A percentile compares a stretch with the other conserved stretches of the same genome.
Evolutionary conservation across 352 stramenopile species (phyloP).

Genomic region (Globisporangium echinulatum): DNA sequence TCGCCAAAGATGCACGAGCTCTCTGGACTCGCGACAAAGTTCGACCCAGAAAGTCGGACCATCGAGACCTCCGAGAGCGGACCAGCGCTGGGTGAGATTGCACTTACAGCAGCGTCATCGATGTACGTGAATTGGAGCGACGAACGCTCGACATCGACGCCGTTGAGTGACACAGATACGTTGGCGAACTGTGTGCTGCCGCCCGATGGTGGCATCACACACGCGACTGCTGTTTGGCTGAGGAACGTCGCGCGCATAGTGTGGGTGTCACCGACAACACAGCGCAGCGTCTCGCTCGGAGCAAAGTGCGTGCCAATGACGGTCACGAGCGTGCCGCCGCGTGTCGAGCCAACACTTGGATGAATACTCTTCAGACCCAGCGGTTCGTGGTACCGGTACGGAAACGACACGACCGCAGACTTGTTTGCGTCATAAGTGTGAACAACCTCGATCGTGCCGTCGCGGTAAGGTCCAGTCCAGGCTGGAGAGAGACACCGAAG

Average conservation of each 20-base stretch:
- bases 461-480: slow-evolving; percentile 4
- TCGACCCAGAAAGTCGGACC: slow-evolving; percentile 19
- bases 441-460: slow-evolving; percentile 24
- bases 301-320: slow-evolving; percentile 28
- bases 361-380: slow-evolving; percentile 17
- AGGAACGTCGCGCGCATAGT: slow-evolving; percentile 10
- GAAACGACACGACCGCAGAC: slow-evolving; percentile 6
- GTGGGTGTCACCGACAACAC: slow-evolving; percentile 19
- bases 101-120: slow-evolving; percentile 20
- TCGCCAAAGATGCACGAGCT: slow-evolving; percentile 25
- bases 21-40: slow-evolving; percentile 22
- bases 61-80: slow-evolving; percentile 20
- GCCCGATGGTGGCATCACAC: not conserved
- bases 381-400: slow-evolving; percentile 28
- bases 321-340: slow-evolving; percentile 25
- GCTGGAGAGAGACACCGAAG: slow-evolving; percentile 4
- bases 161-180: not conserved
- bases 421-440: not conserved
- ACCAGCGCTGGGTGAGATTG: slow-evolving; percentile 23
- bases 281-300: slow-evolving; percentile 21
- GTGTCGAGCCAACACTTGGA: slow-evolving; percentile 16
- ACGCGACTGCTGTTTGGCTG: not conserved
- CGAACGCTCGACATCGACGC: slow-evolving; percentile 1
- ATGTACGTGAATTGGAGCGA: slow-evolving; percentile 22
- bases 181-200: not conserved